Conservation (phyloP, 2,329 filamentous ascomycete genomes). For the Aspergillus persii region DNA sequence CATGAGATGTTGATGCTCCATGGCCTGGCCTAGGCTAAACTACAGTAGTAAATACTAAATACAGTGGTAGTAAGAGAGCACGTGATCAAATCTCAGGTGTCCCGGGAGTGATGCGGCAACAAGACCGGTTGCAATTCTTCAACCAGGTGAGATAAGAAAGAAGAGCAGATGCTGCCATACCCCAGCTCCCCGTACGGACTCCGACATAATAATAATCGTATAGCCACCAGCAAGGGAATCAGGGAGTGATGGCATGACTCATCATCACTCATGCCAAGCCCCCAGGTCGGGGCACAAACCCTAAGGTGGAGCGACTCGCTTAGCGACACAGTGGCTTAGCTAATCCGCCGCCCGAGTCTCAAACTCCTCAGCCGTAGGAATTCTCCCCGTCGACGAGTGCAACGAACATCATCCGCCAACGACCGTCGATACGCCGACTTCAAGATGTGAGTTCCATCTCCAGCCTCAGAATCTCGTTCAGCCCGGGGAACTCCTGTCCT, state of each 20-base stretch:
- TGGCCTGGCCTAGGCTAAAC: no score
- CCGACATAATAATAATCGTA: no score
- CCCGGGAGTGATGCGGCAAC: no score
- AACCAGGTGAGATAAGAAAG: no score
- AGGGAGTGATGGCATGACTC: background rate
- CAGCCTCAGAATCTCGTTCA: conserved; percentile 17
- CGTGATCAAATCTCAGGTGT: no score
- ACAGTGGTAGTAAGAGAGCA: no score
- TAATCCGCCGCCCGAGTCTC: conserved; percentile 39
- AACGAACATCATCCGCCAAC: conserved; percentile 47
- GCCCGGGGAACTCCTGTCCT: conserved; percentile 19
- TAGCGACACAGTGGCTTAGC: conserved; percentile 39
- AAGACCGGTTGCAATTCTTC: no score
- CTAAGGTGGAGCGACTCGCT: conserved; percentile 41
- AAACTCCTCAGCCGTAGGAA: conserved; percentile 41
- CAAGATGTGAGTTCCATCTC: conserved; percentile 45
- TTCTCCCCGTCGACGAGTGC: conserved; percentile 38
- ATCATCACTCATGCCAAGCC: background rate
- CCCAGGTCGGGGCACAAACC: conserved; percentile 29
- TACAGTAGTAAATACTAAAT: no score
- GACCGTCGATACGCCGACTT: conserved; percentile 47
- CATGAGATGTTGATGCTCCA: no score
- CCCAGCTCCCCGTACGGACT: no score
- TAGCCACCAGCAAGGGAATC: no score
- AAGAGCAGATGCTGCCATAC: no score